Percentiles rank a stretch among this genome's conserved stretches.
Evolutionary conservation across 768 basidiomycete species (phyloP).

Genomic region (Heimioporus sp.): DNA sequence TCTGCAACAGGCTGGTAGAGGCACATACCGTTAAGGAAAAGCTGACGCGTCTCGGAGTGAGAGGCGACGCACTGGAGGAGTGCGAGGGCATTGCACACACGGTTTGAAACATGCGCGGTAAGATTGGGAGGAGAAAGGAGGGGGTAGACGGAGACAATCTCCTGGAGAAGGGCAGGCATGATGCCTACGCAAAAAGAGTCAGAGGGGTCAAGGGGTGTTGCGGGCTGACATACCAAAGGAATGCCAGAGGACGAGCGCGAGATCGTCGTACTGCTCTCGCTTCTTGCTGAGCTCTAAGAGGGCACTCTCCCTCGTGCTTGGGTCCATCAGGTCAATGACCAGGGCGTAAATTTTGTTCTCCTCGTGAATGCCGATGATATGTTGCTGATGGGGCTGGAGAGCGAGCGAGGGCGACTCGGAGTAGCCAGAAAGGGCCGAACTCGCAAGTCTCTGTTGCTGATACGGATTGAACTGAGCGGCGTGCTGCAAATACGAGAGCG

Average conservation of each 20-base stretch:
- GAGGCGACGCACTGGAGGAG: slow-evolving; percentile 98
- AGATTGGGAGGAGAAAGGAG: slow-evolving; percentile 92
- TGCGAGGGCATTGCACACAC: slow-evolving; percentile 98
- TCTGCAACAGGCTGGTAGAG: background rate
- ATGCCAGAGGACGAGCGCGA: slow-evolving; percentile 97
- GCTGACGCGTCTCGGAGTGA: slow-evolving; percentile 91
- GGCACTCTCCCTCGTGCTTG: slow-evolving; percentile 81
- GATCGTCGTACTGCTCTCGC: slow-evolving; percentile 97
- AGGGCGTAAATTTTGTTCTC: slow-evolving; percentile 87
- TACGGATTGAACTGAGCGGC: slow-evolving; percentile 59
- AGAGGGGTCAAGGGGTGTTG: background rate
- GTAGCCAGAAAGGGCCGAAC: slow-evolving; percentile 39
- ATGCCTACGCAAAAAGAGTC: slow-evolving; percentile 56
- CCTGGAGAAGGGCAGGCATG: slow-evolving; percentile 95
- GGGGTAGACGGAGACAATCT: slow-evolving; percentile 98
- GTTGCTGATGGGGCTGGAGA: slow-evolving; percentile 52
- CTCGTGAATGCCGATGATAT: slow-evolving; percentile 54
- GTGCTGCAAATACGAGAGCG: slow-evolving; percentile 64
- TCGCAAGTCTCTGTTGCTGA: slow-evolving; percentile 41
- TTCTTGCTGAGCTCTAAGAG: slow-evolving; percentile 97
- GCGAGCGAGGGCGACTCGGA: slow-evolving; percentile 63
- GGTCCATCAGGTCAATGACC: slow-evolving; percentile 85
- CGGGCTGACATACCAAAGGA: slow-evolving; percentile 72
- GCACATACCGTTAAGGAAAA: slow-evolving; percentile 84
- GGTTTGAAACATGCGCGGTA: slow-evolving; percentile 96